Percentiles rank a stretch among this genome's conserved stretches.
phyloP scores from a whole-genome alignment of 176 grass and related monocot genomes.

The barley (Hordeum vulgare) region MorexV3_pseudomolecules_assembly NC_058524.1:522974464-522974963 shows the following conservation, averaged over 20 bases:
- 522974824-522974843: not conserved
- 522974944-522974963: not conserved
- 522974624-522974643: not conserved
- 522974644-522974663: not conserved
- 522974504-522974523: not conserved
- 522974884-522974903: not conserved
- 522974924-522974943: not conserved
- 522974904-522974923: not conserved
- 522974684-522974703: not conserved
- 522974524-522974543: not conserved
- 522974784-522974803: not conserved
- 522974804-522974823: no score
- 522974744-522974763: not conserved
- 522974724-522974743: not conserved
- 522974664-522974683: not conserved
- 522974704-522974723: not conserved
- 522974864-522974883: not conserved
- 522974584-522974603: not conserved
- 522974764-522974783: not conserved
- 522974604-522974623: not conserved
- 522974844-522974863: not conserved
- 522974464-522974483: not conserved
- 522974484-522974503: not conserved
- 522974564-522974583: not conserved
- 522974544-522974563: not conserved